These are phyloP conservation scores for Xerocomus brunneocitrinus DNA, from an alignment of 768 basidiomycete species.

Conservation along the genomic window DNA sequence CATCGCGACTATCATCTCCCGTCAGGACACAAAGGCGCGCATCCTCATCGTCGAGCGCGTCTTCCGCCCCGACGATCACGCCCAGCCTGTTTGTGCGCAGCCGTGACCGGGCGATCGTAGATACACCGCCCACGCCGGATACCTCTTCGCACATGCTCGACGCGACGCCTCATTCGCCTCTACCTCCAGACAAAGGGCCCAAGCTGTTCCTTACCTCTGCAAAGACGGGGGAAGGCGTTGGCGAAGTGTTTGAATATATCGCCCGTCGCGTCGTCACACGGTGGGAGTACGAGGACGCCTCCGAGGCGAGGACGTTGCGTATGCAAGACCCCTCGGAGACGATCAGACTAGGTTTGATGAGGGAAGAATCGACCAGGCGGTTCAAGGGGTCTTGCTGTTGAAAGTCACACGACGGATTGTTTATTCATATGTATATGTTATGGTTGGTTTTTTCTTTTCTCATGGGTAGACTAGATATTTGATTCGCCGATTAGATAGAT, in stretches of 20 bases:
- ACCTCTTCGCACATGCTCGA: slow-evolving; percentile 9
- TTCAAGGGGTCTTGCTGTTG: slow-evolving; percentile 19
- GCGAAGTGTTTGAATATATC: slow-evolving; percentile 74
- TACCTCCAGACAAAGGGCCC: slow-evolving; percentile 47
- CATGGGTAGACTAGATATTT: not conserved
- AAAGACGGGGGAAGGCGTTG: slow-evolving; percentile 70
- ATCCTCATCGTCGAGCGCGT: slow-evolving; percentile 33
- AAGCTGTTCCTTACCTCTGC: slow-evolving; percentile 73
- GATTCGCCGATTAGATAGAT: not conserved
- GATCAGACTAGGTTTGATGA: slow-evolving; percentile 31
- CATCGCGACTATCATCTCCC: slow-evolving; percentile 27
- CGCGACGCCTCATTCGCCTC: slow-evolving; percentile 9
- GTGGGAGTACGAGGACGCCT: slow-evolving; percentile 64
- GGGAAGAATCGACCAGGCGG: slow-evolving; percentile 8
- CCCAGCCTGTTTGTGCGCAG: slow-evolving; percentile 49
- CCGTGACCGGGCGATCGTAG: slow-evolving; percentile 14
- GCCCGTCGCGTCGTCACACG: slow-evolving; percentile 54
- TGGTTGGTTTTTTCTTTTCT: not conserved
- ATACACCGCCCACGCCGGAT: slow-evolving; percentile 16
- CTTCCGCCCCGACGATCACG: slow-evolving; percentile 54
- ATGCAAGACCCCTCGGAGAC: slow-evolving; percentile 37
- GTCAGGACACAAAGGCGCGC: slow-evolving; percentile 32
- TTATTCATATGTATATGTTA: slow-evolving; percentile 13
- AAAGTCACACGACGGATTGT: not conserved
- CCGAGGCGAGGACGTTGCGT: slow-evolving; percentile 32